Evolutionary conservation across 1,139 yeast genomes (phyloP), one percentile per base, ranked within the genome.

Genomic region (Scheffersomyces titani): DNA sequence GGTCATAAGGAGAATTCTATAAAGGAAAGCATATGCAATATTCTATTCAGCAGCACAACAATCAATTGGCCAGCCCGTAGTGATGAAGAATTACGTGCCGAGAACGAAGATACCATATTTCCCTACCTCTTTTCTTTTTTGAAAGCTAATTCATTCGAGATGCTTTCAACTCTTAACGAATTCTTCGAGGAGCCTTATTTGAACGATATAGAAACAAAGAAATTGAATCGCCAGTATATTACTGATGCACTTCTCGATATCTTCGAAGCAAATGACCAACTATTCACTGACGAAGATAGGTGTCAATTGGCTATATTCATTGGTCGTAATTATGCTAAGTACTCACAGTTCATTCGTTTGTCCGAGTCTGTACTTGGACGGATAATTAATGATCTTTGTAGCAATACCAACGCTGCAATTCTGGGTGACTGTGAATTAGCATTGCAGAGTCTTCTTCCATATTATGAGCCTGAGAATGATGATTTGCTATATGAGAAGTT

Each of bases 281-380:
- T 66, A 6, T 77, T 83, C 49, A 55, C 68, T 1, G 70, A 69
- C 3, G 54, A 57, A 45, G 83, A 84, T 62, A 65, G 63, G 19
- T 70, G 75, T 21, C 81, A 81, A 57, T 71, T 90, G 56, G 81
- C 90, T 18, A 82, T 90, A 6, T 92, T 92, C 65, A 74, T 92
- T 40, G 90, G 92, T 0, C 69, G 93, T 54, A 91, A 90, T 66
- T 85, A 87, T 60, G 87, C 97, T 3, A 92, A 92, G 68, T 92
- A 89, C 67, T 78, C 85, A 3, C 97, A 92, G 69, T 92, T 89
- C 61, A 79, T 92, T 16, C 76, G 90, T 49, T 72, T 92, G 2
- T 84, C 93, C 0, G 93, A 88, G 53, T 77, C 85, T 4, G 72
- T 76, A 1, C 68, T 89, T 49, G 77, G 80, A 4, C 68, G 71